These are phyloP conservation scores for Populus hybrid DNA, from an alignment of 441 rosid genomes.

Conservation along the genomic window DNA sequence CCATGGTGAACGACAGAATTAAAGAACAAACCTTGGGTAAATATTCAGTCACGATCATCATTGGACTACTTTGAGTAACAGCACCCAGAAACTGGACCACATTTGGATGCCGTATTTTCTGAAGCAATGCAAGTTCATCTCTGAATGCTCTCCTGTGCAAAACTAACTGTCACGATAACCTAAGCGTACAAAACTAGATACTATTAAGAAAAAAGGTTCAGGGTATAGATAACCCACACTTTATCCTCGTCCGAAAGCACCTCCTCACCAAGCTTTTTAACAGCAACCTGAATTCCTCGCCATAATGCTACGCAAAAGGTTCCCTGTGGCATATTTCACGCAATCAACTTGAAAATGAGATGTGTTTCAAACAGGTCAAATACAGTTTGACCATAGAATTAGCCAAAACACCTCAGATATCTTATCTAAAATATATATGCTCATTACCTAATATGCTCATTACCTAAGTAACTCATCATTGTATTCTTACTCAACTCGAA, in stretches of 20 bases:
- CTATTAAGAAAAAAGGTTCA: neutral
- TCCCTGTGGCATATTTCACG: conserved; percentile 47
- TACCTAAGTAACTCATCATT: neutral
- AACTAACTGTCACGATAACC: conserved; percentile 11
- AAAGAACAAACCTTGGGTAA: conserved; percentile 61
- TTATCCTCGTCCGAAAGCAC: conserved; percentile 65
- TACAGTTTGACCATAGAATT: neutral
- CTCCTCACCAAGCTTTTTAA: conserved; percentile 71
- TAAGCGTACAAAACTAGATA: neutral
- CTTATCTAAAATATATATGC: neutral
- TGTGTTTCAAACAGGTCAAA: neutral
- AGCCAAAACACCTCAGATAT: neutral
- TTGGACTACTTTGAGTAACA: conserved; percentile 90
- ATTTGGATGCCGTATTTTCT: conserved; percentile 90
- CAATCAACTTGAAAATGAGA: conserved; percentile 10
- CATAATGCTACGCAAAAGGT: conserved; percentile 75
- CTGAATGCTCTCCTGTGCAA: conserved; percentile 64
- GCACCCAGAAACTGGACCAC: conserved; percentile 97
- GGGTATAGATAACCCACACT: conserved; percentile 56
- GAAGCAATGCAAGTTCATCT: conserved; percentile 93
- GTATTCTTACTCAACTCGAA: neutral
- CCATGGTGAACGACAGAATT: neutral
- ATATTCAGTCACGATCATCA: conserved; percentile 98
- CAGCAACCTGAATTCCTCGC: conserved; percentile 97
- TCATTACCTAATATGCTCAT: conserved; percentile 5